phyloP scores from a whole-genome alignment of 2,329 filamentous ascomycete genomes.

The Aureobasidium mangrovei region DNA sequence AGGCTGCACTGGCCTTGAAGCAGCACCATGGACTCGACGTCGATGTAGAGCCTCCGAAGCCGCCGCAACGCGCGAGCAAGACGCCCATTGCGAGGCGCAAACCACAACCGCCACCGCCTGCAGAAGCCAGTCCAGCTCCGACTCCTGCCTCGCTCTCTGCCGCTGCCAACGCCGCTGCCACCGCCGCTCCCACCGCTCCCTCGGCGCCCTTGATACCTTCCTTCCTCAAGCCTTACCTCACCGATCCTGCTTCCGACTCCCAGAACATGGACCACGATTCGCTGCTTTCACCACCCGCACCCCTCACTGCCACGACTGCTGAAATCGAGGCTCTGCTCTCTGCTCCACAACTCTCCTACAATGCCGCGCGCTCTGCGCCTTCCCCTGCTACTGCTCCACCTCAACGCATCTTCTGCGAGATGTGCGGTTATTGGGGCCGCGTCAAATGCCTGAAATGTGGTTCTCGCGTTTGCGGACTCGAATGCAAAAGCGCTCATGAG shows the following conservation, averaged over 20 bases:
- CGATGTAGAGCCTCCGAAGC: not conserved
- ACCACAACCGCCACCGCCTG: conserved; percentile 25
- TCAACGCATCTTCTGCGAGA: conserved; percentile 60
- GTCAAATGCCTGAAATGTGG: conserved; percentile 71
- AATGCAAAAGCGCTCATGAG: conserved; percentile 63
- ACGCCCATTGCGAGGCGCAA: conserved; percentile 28
- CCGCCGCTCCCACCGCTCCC: not conserved
- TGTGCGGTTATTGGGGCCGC: conserved; percentile 75
- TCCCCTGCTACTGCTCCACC: conserved; percentile 39
- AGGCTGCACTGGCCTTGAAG: conserved; percentile 45
- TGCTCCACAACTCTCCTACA: conserved; percentile 58
- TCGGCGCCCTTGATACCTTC: not conserved
- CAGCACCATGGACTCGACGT: conserved; percentile 21
- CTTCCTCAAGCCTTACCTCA: conserved; percentile 9
- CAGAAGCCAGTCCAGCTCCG: conserved; percentile 35
- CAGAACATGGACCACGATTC: conserved; percentile 1
- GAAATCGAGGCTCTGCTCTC: conserved; percentile 57
- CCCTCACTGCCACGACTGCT: conserved; percentile 19
- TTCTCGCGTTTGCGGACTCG: conserved; percentile 65
- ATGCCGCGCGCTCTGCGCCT: conserved; percentile 46
- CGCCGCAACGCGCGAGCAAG: conserved; percentile 25
- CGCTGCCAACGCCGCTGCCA: not conserved
- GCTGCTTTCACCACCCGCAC: conserved; percentile 19
- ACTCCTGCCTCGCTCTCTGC: not conserved
- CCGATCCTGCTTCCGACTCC: conserved; percentile 16